Evolutionary conservation across 225 moss, liverwort and hornwort genomes (phyloP).

Genomic region (Pseudisothecium myosuroides): DNA sequence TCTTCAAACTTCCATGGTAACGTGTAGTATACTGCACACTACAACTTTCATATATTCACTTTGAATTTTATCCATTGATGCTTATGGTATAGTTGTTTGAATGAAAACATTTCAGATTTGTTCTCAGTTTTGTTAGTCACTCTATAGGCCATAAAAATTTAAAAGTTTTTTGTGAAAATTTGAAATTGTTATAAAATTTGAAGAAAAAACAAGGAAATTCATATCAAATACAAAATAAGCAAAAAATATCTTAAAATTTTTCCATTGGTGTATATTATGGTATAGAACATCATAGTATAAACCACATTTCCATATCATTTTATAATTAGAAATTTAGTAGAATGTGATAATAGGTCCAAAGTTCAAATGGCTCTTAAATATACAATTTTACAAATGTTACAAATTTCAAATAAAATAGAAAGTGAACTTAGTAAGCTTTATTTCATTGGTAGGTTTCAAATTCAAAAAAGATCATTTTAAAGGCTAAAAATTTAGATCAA

Average conservation of each 20-base stretch:
- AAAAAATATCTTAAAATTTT: no score
- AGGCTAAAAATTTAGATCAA: background rate
- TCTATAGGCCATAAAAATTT: background rate
- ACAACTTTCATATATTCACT: no score
- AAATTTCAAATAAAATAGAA: background rate
- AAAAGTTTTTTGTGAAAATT: no score
- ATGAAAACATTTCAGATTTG: no score
- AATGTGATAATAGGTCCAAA: background rate
- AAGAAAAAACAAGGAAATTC: background rate
- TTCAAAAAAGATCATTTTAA: background rate
- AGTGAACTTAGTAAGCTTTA: no score
- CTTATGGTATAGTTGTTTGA: no score
- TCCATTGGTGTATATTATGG: background rate
- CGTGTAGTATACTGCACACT: no score
- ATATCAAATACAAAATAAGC: background rate
- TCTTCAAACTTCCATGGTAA: no score
- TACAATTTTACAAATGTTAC: no score
- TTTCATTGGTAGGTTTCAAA: background rate
- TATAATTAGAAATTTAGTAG: background rate
- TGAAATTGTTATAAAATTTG: background rate
- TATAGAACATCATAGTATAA: background rate
- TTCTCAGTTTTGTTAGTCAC: no score
- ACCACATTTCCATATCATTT: background rate
- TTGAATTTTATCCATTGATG: no score
- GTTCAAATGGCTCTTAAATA: no score